Base-by-base conservation (phyloP, 2,329 filamentous ascomycete species). In the Pseudogymnoascus verrucosus region DNA sequence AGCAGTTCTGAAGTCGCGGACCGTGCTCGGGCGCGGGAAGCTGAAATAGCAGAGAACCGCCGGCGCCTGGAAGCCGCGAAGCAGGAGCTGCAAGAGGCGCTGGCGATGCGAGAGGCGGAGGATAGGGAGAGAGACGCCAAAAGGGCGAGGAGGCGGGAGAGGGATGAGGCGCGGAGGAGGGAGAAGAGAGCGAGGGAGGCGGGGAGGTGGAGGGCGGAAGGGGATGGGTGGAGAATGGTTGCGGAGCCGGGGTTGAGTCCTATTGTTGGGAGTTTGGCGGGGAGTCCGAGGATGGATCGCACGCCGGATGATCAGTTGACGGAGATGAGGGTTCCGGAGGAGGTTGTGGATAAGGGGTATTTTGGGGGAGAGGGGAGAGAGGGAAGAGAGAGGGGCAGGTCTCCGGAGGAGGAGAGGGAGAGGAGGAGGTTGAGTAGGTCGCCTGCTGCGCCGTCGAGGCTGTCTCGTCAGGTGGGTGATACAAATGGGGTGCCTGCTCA, bases 241-340 rank as follows among this genome's bases (percentile, higher is more conserved):
- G 78, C 78, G 23, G 79, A 82, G 64, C 80, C 82, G 10, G 73
- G 74, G 6, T 68, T 84, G 54, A 82, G 79, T 61, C 79, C 80
- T 11, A 82, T 83, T 61, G 71, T 76, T n/a, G 14, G n/a, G 37
- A 40, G 37, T 40, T 16, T 40, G n/a, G 37, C 37, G 37, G 37
- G 37, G 37, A 40, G 37, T 40, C 37, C 37, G 37, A 40, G 37
- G 37, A 40, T 14, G n/a, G 37, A 19, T 40, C 1, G 37, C 1
- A 40, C 37, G n/a, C 37, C 37, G n/a, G 37, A 19, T 40, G 37
- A 40, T 40, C 37, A 40, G 37, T 40, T 40, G 37, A 40, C 37
- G 37, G 37, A 40, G n/a, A 40, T 40, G 37, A 40, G 37, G 37
- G 37, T 40, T 16, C 37, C 37, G 37, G n/a, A 4, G 6, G 37